These are phyloP conservation scores for Calonectria henricotiae DNA, from an alignment of 2,329 filamentous ascomycete species.

Conservation along the genomic window DNA sequence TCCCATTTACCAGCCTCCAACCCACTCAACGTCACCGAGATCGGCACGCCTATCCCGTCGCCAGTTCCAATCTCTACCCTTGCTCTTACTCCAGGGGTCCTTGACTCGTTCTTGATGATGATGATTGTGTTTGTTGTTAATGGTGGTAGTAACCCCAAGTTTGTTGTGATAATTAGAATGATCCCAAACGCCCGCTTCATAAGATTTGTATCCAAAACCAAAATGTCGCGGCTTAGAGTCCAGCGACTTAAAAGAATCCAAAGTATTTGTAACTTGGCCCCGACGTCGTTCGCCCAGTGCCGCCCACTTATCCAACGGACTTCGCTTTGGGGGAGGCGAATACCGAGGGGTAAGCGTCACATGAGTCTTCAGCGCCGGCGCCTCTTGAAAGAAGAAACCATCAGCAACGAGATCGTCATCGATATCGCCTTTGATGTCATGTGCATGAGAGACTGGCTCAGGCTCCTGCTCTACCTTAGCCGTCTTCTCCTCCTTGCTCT, in stretches of 20 bases:
- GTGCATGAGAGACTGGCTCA: conserved; percentile 45
- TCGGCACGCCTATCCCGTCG: conserved; percentile 76
- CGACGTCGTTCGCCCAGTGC: conserved; percentile 88
- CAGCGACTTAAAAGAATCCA: conserved; percentile 68
- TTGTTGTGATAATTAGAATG: conserved; percentile 59
- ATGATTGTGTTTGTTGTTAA: conserved; percentile 33
- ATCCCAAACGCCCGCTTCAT: conserved; percentile 68
- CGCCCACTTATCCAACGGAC: conserved; percentile 86
- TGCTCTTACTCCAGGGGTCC: conserved; percentile 72
- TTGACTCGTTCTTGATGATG: conserved; percentile 65
- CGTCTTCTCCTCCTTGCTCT: conserved; percentile 68
- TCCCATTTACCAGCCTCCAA: conserved; percentile 87
- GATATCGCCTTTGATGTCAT: conserved; percentile 66
- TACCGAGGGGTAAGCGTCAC: conserved; percentile 67
- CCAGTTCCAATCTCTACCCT: conserved; percentile 75
- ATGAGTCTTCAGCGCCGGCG: conserved; percentile 60
- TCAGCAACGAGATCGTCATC: conserved; percentile 79
- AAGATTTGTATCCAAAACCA: conserved; percentile 66
- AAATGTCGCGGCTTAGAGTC: conserved; percentile 64
- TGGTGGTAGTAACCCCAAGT: conserved; percentile 51
- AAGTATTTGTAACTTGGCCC: conserved; percentile 69
- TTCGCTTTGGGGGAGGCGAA: conserved; percentile 78
- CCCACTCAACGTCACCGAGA: conserved; percentile 91
- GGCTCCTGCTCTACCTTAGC: conserved; percentile 38
- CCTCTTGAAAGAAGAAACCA: conserved; percentile 82